Percentiles rank a stretch among this genome's conserved stretches.
phyloP scores from a whole-genome alignment of 176 grass and related monocot genomes.

The Melocanna baccifera region DNA sequence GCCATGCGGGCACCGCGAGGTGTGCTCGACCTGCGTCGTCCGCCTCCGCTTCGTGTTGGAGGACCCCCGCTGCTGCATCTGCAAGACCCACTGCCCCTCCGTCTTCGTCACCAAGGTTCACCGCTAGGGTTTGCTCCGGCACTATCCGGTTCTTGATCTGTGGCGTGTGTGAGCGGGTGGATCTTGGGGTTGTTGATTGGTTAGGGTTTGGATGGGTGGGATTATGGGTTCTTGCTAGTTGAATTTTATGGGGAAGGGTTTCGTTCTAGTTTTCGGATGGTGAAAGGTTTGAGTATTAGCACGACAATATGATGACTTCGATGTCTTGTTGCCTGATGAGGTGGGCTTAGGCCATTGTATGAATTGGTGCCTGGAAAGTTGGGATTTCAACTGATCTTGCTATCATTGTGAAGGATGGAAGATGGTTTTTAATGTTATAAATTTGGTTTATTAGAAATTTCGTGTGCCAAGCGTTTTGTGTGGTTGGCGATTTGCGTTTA shows the following conservation, averaged over 20 bases:
- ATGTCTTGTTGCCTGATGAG: not conserved
- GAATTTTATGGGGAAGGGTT: not conserved
- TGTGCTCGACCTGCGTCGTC: conserved; percentile 87
- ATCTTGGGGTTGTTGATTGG: conserved; percentile 16
- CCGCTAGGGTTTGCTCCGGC: not conserved
- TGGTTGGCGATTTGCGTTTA: not conserved
- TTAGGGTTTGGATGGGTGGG: conserved; percentile 18
- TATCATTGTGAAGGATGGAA: not conserved
- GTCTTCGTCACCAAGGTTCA: conserved; percentile 87
- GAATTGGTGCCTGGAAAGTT: not conserved
- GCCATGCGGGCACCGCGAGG: conserved; percentile 80
- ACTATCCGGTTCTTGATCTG: not conserved
- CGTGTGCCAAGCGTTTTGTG: not conserved
- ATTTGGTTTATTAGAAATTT: conserved; percentile 8
- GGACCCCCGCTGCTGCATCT: conserved; percentile 80
- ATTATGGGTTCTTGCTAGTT: not conserved
- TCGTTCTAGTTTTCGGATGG: not conserved
- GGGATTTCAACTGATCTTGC: not conserved
- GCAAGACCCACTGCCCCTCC: conserved; percentile 66
- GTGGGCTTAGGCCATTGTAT: not conserved
- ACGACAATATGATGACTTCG: not conserved
- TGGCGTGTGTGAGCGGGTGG: not conserved
- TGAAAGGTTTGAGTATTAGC: not conserved
- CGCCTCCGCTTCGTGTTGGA: conserved; percentile 80
- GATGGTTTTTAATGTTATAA: not conserved